Percentiles rank a stretch among this genome's conserved stretches.
Evolutionary conservation across 1,139 yeast species (phyloP).

Genomic region (Meyerozyma athensensis): DNA sequence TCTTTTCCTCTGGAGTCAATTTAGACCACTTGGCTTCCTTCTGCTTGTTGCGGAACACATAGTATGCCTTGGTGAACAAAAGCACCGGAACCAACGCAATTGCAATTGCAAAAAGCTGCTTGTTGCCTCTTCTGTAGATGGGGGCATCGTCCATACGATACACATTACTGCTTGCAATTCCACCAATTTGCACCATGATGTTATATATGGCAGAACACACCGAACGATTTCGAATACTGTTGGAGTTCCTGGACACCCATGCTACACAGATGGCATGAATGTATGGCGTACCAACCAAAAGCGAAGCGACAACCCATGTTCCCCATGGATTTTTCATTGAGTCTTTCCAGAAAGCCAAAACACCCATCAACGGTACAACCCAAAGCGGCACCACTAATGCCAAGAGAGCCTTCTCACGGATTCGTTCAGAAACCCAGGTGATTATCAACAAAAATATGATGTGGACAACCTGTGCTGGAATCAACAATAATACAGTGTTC

Average conservation of each 20-base stretch:
- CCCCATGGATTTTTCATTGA: constrained; percentile 20
- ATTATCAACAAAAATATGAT: constrained; percentile 33
- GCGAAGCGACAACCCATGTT: constrained; percentile 37
- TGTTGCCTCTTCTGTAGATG: constrained; percentile 51
- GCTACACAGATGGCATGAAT: constrained; percentile 53
- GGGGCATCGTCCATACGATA: constrained; percentile 48
- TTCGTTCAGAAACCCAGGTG: constrained; percentile 37
- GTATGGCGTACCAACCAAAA: constrained; percentile 47
- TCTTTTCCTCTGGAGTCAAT: constrained; percentile 11
- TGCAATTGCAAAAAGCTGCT: constrained; percentile 29
- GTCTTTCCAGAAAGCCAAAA: constrained; percentile 16
- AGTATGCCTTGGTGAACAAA: constrained; percentile 10
- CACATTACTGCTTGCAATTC: background rate
- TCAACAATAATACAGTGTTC: constrained; percentile 49
- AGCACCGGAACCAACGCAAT: constrained; percentile 19
- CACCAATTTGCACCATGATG: constrained; percentile 41
- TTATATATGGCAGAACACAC: constrained; percentile 60
- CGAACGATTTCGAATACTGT: constrained; percentile 55
- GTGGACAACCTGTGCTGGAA: constrained; percentile 41
- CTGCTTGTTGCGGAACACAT: constrained; percentile 11
- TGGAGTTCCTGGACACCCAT: constrained; percentile 60
- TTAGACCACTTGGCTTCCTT: constrained; percentile 10
- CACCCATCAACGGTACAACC: constrained; percentile 15
- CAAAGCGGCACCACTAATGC: constrained; percentile 16
- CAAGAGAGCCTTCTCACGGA: constrained; percentile 30